Base-by-base conservation (phyloP, 495 filamentous ascomycete species). In the Hyphodiscus hymeniophilus region DNA sequence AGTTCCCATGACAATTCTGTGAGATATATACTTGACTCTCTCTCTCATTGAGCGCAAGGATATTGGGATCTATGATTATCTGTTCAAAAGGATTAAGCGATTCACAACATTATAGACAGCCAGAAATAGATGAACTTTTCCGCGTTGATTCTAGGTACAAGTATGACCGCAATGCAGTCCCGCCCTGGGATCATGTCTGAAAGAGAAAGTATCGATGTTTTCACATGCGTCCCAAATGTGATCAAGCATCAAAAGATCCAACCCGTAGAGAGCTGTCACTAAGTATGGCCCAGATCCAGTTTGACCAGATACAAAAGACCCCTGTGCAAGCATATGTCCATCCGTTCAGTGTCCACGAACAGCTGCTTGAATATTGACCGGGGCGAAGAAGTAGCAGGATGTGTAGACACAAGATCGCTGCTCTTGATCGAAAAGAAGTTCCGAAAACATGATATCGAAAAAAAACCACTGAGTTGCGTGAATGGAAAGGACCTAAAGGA, bases 361-460 rank as follows among this genome's bases (percentile, higher is more conserved):
- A 23, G 18, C 30, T 16, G 24, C 10, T 16, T 12, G 20, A 24
- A 20, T 28, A 36, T 21, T 40, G 39, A n/a, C 17, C 28, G 21
- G 12, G 21, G 18, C n/a, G 26, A 17, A 32, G 38, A 33, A 42
- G 36, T 42, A 11, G 52, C 52, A 47, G 47, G 42, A 46, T 48
- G 32, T 48, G 35, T 52, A 33, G 40, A 52, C 51, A 59, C 56
- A 52, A 52, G 48, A 55, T 48, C 45, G 47, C 51, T 45, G 51
- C 51, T 30, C 15, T 11, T 51, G 31, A 38, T 24, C 42, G 52
- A 50, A 30, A 32, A 38, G 47, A 56, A 35, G 35, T 26, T 45
- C 49, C 46, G 24, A 41, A 22, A 7, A 20, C n/a, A 38, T 43
- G 38, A 54, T 39, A 54, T 57, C n/a, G n/a, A n/a, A n/a, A n/a